Evolutionary conservation across 495 filamentous ascomycete genomes (phyloP), one percentile per base, ranked within the genome.

Genomic region (Recurvomyces mirabilis): DNA sequence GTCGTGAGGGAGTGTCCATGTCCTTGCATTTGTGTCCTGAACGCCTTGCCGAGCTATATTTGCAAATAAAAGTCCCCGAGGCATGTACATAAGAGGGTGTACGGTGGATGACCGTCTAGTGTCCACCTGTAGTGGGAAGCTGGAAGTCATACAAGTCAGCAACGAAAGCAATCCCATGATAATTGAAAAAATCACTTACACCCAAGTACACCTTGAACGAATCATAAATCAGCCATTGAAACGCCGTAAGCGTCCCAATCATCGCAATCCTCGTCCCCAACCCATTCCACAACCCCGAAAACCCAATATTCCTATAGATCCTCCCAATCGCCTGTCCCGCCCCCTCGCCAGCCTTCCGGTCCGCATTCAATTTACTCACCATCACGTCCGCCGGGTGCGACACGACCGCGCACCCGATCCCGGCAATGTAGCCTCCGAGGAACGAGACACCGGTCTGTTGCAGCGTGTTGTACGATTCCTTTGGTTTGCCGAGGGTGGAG

Each of bases 191-290:
- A 18, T 19, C 7, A 59, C 62, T 58, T 59, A 65, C 62, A 25
- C 78, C 78, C 40, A 80, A 63, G 61, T 75, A 75, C 37, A 82
- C 78, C 67, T 84, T 84, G 66, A 82, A 84, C n/a, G 72, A 77
- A 56, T 84, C 79, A 61, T 84, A 84, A 47, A 84, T 81, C 44
- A 84, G 62, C 79, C 79, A 84, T 60, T 84, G 79, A 65, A 81
- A 82, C n/a, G 76, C 79, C 25, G 76, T 80, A 55, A 79, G 38
- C 11, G 52, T 61, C 17, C 41, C 58, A 10, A 54, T 54, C 43
- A 41, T 29, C 10, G 37, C 37, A 25, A 55, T 55, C 46, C 79
- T 60, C 30, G 79, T 74, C 0, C 73, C 68, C 20, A 84, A 60
- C 2, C 79, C 79, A 55, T 82, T 84, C 79, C 79, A 84, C 33